These are phyloP conservation scores for Pseudonectria buxi DNA, from an alignment of 2,329 filamentous ascomycete genomes.

Conservation along the genomic window DNA sequence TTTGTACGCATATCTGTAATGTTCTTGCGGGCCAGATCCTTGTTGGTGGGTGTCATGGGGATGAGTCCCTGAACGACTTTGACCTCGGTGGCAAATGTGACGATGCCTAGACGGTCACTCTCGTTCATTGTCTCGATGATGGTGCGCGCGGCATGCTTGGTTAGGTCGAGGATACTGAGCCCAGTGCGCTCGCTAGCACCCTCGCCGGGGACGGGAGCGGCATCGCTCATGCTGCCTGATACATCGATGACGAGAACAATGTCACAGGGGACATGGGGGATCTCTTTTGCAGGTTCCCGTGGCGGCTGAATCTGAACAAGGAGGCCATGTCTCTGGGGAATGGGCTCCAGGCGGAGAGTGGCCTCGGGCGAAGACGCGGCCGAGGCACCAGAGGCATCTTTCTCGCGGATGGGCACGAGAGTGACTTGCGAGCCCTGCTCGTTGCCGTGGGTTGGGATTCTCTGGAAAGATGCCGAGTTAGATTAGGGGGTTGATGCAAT, in stretches of 20 bases:
- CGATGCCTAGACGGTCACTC: slow-evolving; percentile 50
- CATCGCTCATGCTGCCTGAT: slow-evolving; percentile 47
- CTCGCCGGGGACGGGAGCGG: slow-evolving; percentile 42
- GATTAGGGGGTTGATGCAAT: no score
- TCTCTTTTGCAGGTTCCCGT: slow-evolving; percentile 19
- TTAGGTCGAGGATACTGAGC: slow-evolving; percentile 50
- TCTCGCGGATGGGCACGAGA: slow-evolving; percentile 3
- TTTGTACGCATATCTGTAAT: slow-evolving; percentile 36
- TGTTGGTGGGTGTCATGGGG: slow-evolving; percentile 41
- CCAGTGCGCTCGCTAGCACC: slow-evolving; percentile 41
- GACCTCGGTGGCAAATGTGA: slow-evolving; percentile 42
- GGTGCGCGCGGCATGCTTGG: slow-evolving; percentile 52
- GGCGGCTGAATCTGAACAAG: slow-evolving; percentile 43
- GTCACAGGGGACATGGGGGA: slow-evolving; percentile 46
- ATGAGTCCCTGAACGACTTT: slow-evolving; percentile 39
- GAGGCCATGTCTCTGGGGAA: slow-evolving; percentile 33
- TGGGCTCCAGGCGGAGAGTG: slow-evolving; percentile 33
- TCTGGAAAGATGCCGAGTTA: no score
- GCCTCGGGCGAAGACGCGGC: slow-evolving; percentile 5
- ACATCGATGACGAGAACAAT: slow-evolving; percentile 57
- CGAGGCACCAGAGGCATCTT: not conserved
- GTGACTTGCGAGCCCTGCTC: no score
- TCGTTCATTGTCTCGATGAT: slow-evolving; percentile 50
- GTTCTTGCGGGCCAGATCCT: slow-evolving; percentile 32
- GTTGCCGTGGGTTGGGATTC: no score